Base-by-base conservation (phyloP, 1,284 basidiomycete species). In the Heliocybe sulcata region DNA sequence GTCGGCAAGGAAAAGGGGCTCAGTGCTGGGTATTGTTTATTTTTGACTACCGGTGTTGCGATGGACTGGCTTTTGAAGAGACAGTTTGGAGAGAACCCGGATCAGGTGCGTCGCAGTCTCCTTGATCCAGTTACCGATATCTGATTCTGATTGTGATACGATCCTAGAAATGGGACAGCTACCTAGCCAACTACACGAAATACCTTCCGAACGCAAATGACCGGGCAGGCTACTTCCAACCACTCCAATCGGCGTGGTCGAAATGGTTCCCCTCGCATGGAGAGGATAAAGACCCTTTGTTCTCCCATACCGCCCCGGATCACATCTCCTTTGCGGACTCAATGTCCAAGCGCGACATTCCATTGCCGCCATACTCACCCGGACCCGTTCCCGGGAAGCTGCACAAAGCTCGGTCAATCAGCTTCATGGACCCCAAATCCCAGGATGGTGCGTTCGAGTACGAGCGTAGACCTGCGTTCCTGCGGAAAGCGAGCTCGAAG, bases 101-200 rank as follows among this genome's bases (percentile, higher is more conserved):
- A 87, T 59, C 76, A 87, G 77, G 83, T 82, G 58, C 19, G 71
- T 66, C 11, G 27, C 56, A 42, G 19, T 20, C 26, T 52, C 29
- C 26, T 35, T 38, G 26, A 14, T 14, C 48, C 12, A 47, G 47
- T n/a, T 45, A 26, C 57, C 3, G 31, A 50, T 16, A 49, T 16
- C 16, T 54, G 35, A 35, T 56, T 27, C 42, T n/a, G n/a, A n/a
- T n/a, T n/a, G n/a, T n/a, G n/a, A 53, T 20, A 42, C 51, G 20
- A 19, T 35, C 31, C 19, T 59, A 85, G 83, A 82, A 83, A 72
- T 88, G 85, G 85, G 83, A 87, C 60, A 70, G 68, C 16, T 86
- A 83, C 58, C 77, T 88, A 16, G 76, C 82, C 2, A 74, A 79
- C 29, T 87, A 85, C 58, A 69, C 79, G 3, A 63, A 76, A 6